Conservation (phyloP, 495 filamentous ascomycete genomes). For the Parathielavia hyrcaniae region DNA sequence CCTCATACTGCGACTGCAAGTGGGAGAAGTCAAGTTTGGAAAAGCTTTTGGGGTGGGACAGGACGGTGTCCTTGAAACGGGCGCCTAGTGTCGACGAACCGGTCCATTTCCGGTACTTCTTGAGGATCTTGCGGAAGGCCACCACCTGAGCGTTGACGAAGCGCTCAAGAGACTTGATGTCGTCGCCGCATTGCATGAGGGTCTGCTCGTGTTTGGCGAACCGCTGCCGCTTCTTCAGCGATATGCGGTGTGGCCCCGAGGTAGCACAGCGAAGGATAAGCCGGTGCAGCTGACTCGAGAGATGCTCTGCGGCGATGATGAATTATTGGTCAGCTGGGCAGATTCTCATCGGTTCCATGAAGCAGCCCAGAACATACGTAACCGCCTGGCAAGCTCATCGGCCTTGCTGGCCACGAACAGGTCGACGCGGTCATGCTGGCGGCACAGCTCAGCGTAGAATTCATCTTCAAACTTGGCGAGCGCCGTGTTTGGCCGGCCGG, state of each 20-base stretch:
- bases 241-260: constrained; percentile 25
- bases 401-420: constrained; percentile 66
- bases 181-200: constrained; percentile 51
- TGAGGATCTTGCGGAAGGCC: constrained; percentile 66
- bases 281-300: constrained; percentile 46
- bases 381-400: constrained; percentile 57
- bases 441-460: constrained; percentile 54
- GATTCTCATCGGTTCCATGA: too few species aligned
- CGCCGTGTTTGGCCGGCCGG: constrained; percentile 49
- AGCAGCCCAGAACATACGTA: constrained; percentile 42
- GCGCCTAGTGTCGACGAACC: constrained; percentile 51
- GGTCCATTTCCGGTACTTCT: constrained; percentile 75
- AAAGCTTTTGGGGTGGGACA: constrained; percentile 56
- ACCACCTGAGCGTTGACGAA: constrained; percentile 58
- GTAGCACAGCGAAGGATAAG: constrained; percentile 40
- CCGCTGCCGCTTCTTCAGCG: constrained; percentile 37
- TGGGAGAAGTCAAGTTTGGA: constrained; percentile 50
- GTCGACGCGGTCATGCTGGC: constrained; percentile 61
- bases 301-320: constrained; percentile 39
- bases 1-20: constrained; percentile 50
- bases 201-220: constrained; percentile 46
- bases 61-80: constrained; percentile 53
- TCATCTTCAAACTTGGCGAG: constrained; percentile 54
- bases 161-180: constrained; percentile 53
- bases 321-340: constrained; percentile 8